Evolutionary conservation across 257 asterid species (phyloP).

Genomic region (Ilex aquifolium): DNA sequence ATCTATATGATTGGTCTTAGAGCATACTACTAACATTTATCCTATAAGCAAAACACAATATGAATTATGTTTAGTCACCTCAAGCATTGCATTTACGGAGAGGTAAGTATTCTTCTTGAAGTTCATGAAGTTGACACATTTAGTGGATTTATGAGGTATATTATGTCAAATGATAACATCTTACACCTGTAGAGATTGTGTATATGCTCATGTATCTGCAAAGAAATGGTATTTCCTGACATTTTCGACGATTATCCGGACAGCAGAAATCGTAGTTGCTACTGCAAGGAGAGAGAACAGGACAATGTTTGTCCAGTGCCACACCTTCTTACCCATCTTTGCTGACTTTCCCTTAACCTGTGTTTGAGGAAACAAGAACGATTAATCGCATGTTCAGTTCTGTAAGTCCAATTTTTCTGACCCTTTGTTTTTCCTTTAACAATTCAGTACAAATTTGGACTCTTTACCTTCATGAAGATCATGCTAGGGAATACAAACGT

Average conservation of each 20-base stretch:
- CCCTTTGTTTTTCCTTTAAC: background rate
- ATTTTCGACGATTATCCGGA: background rate
- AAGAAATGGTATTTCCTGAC: background rate
- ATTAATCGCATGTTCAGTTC: background rate
- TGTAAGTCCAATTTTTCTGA: background rate
- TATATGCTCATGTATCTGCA: background rate
- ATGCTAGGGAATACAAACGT: background rate
- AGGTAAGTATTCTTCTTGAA: too few species aligned
- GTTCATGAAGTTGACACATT: too few species aligned
- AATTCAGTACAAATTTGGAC: background rate
- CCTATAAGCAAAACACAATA: too few species aligned
- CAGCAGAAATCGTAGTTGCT: background rate
- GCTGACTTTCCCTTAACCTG: background rate
- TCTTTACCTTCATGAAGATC: constrained; percentile 1
- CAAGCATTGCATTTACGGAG: too few species aligned
- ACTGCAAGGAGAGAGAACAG: background rate
- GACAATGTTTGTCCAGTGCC: background rate
- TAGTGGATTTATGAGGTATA: too few species aligned
- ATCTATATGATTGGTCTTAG: too few species aligned
- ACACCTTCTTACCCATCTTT: background rate
- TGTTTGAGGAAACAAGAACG: background rate
- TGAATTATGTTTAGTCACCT: too few species aligned
- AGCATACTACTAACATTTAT: too few species aligned
- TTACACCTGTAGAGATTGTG: too few species aligned
- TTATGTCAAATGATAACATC: too few species aligned